Evolutionary conservation across 2,329 filamentous ascomycete genomes (phyloP), one percentile per base, ranked within the genome.

Genomic region (Zymoseptoria brevis): DNA sequence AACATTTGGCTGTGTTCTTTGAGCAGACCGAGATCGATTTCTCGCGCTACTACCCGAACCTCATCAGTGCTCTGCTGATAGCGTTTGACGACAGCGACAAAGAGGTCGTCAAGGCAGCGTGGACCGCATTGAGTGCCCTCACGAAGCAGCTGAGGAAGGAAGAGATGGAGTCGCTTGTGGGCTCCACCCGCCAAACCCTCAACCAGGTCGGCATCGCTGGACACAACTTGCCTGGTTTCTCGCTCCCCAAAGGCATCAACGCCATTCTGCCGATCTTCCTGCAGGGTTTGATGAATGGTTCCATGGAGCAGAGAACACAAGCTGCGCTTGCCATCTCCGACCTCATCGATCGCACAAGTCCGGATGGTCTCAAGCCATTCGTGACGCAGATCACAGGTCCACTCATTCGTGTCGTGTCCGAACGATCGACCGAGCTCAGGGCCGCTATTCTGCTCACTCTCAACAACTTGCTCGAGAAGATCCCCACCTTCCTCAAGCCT

Each of bases 381-480:
- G 94, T 99, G 61, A 96, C 93, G 29, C 92, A 96, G 71, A 96
- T 99, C 67, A 97, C 95, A 4, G 94, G 94, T 72, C 94, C 95
- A 21, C 83, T 99, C 57, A 99, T 99, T 74, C 89, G 94, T 82
- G 93, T 97, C 21, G 92, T 99, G 19, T 96, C 94, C 4, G 94
- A 99, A 74, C 86, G 93, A 63, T 96, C 94, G 2, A 91, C 91
- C 2, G 95, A 99, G 55, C 91, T 99, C 75, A 97, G 96, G 77
- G 88, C 90, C 61, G 94, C 94, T 50, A 96, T 99, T 72, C 80
- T 99, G 62, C 82, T 95, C 57, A 96, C 94, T 0, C 83, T 99
- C 66, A 97, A 96, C 78, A 96, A 95, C 67, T 79, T 99, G 29
- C 80, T 99, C 45, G 91, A 96, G 75, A 99, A 97, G 82, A 97